These are phyloP conservation scores for Straminergon stramineum DNA, from an alignment of 225 moss, liverwort and hornwort species.

Conservation along the genomic window DNA sequence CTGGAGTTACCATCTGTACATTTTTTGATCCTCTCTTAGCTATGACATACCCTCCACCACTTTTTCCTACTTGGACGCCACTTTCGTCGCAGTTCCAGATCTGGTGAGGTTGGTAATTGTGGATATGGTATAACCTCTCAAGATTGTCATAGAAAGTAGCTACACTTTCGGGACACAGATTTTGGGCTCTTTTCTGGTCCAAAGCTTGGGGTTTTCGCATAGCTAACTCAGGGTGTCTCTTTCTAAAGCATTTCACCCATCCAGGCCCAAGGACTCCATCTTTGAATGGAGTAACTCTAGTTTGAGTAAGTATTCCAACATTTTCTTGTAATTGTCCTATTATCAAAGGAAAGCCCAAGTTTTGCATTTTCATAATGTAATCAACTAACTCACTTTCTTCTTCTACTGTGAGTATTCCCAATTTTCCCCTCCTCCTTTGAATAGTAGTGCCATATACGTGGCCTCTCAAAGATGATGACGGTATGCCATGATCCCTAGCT, in stretches of 20 bases:
- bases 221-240: neutral
- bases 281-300: neutral
- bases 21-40: neutral
- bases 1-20: too few species aligned
- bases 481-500: neutral
- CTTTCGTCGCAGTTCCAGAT: neutral
- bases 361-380: neutral
- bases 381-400: neutral
- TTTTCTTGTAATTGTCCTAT: neutral
- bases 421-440: neutral
- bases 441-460: neutral
- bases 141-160: neutral
- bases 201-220: neutral
- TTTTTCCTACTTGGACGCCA: rapidly evolving
- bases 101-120: too few species aligned
- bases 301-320: neutral
- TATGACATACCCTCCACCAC: too few species aligned
- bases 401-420: neutral
- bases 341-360: neutral
- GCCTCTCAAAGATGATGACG: neutral
- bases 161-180: neutral
- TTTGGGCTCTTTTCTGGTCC: rapidly evolving
- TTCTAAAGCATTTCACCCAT: neutral
- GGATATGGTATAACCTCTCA: rapidly evolving
- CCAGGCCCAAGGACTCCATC: rapidly evolving